Base-by-base conservation (phyloP, 768 basidiomycete genomes). In the Phallus indusiatus region DNA sequence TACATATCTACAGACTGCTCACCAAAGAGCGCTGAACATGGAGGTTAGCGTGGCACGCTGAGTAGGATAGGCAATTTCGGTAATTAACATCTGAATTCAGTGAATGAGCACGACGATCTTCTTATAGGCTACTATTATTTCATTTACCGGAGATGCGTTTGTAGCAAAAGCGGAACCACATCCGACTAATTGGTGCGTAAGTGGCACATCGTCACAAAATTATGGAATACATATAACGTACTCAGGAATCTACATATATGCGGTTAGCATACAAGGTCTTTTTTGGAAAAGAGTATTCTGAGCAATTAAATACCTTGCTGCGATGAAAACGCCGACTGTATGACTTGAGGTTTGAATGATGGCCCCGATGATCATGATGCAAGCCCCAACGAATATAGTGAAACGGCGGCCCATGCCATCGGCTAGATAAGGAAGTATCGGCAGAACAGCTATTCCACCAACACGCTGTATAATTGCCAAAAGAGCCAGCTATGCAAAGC, bases 51-150 rank as follows among this genome's bases (percentile, higher is more conserved):
- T 77, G 1, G 81, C 82, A 53, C 86, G 82, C 70, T 87, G 85
- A 56, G 82, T 84, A 0, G 85, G 85, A 69, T 85, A 82, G 0
- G 84, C 79, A 16, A 87, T 73, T 67, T 88, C 85, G 75, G 78
- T 75, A 63, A 86, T 79, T 47, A 86, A 73, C 17, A 84, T 81
- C 57, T 56, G 34, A 17, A n/a, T 14, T 21, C 6, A 33, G 17
- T 9, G 10, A 17, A 42, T 21, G 12, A 55, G 7, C 22, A 24
- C 11, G 12, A 42, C n/a, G 9, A 10, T 10, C 3, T 28, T 46
- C 8, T 47, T 56, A 11, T 14, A 21, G 47, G 3, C 18, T 5
- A n/a, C 24, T 16, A 56, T 16, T 14, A 12, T 22, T 7, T 24
- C 18, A 47, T n/a, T 42, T 48, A 56, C 55, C 0, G 85, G 85